These are phyloP conservation scores for Cornus kousa DNA, from an alignment of 148 eudicot species.

Conservation along the genomic window DNA sequence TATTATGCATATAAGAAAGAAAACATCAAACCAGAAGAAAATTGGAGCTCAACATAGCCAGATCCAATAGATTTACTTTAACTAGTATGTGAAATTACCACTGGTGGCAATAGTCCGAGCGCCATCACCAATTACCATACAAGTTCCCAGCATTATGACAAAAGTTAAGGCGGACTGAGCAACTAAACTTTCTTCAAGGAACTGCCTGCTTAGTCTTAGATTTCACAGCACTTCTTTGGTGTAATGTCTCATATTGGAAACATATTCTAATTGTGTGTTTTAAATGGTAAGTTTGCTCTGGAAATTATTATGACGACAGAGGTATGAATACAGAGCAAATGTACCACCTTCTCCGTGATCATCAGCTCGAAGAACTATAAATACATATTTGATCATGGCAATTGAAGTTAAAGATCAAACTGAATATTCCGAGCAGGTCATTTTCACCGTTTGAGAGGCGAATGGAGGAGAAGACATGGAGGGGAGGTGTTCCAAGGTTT, in stretches of 20 bases:
- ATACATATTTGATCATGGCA: slow-evolving; percentile 12
- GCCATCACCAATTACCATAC: slow-evolving; percentile 19
- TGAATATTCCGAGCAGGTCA: slow-evolving; percentile 10
- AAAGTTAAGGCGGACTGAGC: slow-evolving; percentile 1
- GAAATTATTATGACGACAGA: slow-evolving; percentile 12
- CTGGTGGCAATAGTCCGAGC: slow-evolving; percentile 17
- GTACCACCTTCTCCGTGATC: slow-evolving; percentile 23
- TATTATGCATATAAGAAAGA: too few relatives aligned
- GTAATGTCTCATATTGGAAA: too few relatives aligned
- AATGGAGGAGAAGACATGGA: slow-evolving; percentile 7
- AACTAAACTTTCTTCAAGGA: slow-evolving; percentile 3
- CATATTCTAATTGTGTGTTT: background rate
- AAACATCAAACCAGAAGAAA: too few relatives aligned
- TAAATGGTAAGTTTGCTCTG: slow-evolving; percentile 6
- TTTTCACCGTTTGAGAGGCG: slow-evolving; percentile 6
- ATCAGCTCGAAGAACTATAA: slow-evolving; percentile 16
- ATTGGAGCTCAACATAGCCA: too few relatives aligned
- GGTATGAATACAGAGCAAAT: slow-evolving; percentile 14
- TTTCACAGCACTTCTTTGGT: background rate
- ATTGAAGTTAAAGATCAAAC: slow-evolving; percentile 13
- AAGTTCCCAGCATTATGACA: slow-evolving; percentile 16
- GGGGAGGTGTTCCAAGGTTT: slow-evolving; percentile 26
- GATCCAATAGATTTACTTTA: too few relatives aligned
- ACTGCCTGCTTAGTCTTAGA: slow-evolving; percentile 13
- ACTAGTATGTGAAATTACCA: background rate